A percentile compares a stretch with the other conserved stretches of the same genome.
phyloP scores from a whole-genome alignment of 306 rosid species.

The Acmispon strigosus region DNA sequence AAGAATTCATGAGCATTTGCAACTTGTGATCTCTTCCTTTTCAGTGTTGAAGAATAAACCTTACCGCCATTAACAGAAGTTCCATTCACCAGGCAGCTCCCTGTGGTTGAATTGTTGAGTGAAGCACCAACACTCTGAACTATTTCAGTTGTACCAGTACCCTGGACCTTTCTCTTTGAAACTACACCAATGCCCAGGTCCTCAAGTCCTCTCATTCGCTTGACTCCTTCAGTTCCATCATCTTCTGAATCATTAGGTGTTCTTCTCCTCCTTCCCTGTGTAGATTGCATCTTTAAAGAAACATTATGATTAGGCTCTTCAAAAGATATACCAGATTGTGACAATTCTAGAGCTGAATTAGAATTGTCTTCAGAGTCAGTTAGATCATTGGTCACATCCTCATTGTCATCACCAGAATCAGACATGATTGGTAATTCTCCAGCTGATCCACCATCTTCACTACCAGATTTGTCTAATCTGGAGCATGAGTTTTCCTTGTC shows the following conservation, averaged over 20 bases:
- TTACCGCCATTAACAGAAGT: conserved; percentile 49
- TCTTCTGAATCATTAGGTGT: conserved; percentile 98
- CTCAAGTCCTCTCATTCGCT: conserved; percentile 92
- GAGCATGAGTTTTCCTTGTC: conserved; percentile 49
- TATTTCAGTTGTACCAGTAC: conserved; percentile 42
- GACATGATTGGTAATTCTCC: conserved; percentile 47
- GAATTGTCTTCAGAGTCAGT: conserved; percentile 63
- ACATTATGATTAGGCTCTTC: conserved; percentile 75
- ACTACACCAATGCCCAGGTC: conserved; percentile 70
- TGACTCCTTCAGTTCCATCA: conserved; percentile 90
- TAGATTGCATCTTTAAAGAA: conserved; percentile 58
- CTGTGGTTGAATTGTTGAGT: conserved; percentile 34
- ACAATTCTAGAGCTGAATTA: conserved; percentile 74
- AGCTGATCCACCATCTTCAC: conserved; percentile 40
- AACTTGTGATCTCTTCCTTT: conserved; percentile 78
- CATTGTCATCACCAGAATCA: conserved; percentile 50
- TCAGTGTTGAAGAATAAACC: conserved; percentile 39
- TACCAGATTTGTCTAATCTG: conserved; percentile 41
- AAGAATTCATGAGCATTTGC: conserved; percentile 53
- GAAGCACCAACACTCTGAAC: conserved; percentile 61
- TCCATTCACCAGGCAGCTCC: conserved; percentile 51
- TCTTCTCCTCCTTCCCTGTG: conserved; percentile 76
- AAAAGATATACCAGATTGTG: conserved; percentile 87
- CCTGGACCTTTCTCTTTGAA: conserved; percentile 51
- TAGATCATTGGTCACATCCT: conserved; percentile 39